A percentile compares a stretch with the other conserved stretches of the same genome.
Conservation (phyloP, 2,329 filamentous ascomycete genomes). For the Cordyceps cicadae region DNA sequence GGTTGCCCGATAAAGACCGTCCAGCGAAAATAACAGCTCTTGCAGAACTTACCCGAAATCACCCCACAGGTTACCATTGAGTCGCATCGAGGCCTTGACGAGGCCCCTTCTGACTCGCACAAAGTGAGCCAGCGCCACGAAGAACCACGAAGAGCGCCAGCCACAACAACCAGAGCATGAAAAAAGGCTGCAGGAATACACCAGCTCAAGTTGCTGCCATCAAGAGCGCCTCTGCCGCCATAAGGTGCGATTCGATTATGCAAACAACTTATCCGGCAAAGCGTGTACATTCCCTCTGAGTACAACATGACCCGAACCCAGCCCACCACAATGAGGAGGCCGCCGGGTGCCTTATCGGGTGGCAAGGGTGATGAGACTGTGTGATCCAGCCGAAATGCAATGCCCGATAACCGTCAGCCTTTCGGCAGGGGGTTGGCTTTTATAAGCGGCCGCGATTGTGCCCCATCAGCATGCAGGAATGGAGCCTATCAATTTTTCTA, state of each 20-base stretch:
- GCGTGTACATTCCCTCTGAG: no score
- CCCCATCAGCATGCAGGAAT: background rate
- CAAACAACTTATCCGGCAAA: no score
- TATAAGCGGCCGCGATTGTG: background rate
- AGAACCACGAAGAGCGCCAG: slow-evolving; percentile 1
- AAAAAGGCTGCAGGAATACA: no score
- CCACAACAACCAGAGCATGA: no score
- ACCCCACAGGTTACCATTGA: slow-evolving; percentile 10
- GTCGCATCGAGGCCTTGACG: background rate
- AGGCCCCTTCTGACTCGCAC: background rate
- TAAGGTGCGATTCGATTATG: no score
- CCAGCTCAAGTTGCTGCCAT: no score
- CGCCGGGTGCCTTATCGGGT: background rate
- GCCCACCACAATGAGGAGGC: slow-evolving; percentile 14
- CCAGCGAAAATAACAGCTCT: background rate
- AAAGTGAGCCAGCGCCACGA: slow-evolving; percentile 14
- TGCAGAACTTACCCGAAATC: background rate
- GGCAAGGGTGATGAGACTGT: background rate
- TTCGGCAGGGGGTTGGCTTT: no score
- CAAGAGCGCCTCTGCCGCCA: no score
- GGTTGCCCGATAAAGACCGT: background rate
- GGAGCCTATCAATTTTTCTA: background rate
- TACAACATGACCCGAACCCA: no score
- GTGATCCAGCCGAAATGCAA: background rate
- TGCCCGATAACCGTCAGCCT: no score